Evolutionary conservation across 1,139 yeast genomes (phyloP).

Genomic region (Geotrichum fermentans): DNA sequence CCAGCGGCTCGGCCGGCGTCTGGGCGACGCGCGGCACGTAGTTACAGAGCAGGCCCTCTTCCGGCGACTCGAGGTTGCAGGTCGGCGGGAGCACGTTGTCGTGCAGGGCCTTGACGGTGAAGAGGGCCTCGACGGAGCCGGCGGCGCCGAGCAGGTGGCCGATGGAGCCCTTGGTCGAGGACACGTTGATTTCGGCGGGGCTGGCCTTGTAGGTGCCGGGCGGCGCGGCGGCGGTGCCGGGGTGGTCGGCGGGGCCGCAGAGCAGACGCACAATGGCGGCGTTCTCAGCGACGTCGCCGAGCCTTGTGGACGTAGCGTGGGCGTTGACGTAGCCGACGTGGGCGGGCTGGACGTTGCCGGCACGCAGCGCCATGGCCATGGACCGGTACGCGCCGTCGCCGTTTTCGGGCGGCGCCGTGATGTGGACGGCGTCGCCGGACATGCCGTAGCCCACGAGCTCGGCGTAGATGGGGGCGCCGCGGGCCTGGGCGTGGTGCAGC

Average conservation of each 20-base stretch:
- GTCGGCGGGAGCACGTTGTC: slow-evolving; percentile 71
- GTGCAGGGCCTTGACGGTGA: slow-evolving; percentile 63
- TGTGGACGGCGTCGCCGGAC: slow-evolving; percentile 88
- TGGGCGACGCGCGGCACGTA: slow-evolving; percentile 53
- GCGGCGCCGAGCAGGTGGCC: slow-evolving; percentile 97
- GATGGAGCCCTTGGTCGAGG: slow-evolving; percentile 85
- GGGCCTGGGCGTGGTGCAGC: slow-evolving; percentile 62
- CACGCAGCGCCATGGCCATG: slow-evolving; percentile 69
- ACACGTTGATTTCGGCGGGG: slow-evolving; percentile 43
- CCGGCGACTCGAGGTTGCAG: slow-evolving; percentile 47
- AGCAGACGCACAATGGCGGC: slow-evolving; percentile 59
- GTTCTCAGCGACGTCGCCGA: slow-evolving; percentile 89
- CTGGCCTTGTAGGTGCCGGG: slow-evolving; percentile 11
- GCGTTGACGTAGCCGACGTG: slow-evolving; percentile 81
- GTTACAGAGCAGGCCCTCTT: slow-evolving; percentile 49
- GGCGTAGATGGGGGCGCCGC: slow-evolving; percentile 66
- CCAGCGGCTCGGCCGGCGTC: slow-evolving; percentile 32
- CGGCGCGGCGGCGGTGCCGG: slow-evolving; percentile 27
- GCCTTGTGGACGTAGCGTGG: slow-evolving; percentile 88
- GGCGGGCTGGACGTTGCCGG: slow-evolving; percentile 40
- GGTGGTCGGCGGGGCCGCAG: slow-evolving; percentile 26
- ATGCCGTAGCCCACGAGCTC: slow-evolving; percentile 85
- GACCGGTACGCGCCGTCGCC: slow-evolving; percentile 85
- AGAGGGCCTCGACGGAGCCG: slow-evolving; percentile 87
- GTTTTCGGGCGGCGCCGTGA: slow-evolving; percentile 79